Percentiles rank a stretch among this genome's conserved stretches.
Conservation (phyloP, 768 basidiomycete genomes). For the Lanmaoa pseudosensibilis region DNA sequence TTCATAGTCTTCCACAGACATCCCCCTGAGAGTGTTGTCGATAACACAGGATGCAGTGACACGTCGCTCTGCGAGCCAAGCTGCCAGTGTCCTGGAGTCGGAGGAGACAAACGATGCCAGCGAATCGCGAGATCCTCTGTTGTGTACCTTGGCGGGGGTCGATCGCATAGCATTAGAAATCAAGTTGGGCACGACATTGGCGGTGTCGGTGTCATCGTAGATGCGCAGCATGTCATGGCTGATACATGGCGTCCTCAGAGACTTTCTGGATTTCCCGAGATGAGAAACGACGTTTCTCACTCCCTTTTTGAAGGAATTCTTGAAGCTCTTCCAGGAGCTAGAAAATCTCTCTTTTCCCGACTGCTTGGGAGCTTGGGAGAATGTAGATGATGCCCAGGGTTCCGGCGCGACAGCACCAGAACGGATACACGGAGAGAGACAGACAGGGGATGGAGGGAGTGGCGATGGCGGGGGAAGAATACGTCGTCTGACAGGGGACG, state of each 20-base stretch:
- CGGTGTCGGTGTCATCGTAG: slow-evolving; percentile 6
- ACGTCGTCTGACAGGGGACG: slow-evolving; percentile 41
- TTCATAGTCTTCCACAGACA: slow-evolving; percentile 51
- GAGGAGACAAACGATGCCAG: slow-evolving; percentile 33
- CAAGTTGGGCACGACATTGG: neutral
- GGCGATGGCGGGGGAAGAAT: slow-evolving; percentile 41
- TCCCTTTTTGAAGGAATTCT: slow-evolving; percentile 27
- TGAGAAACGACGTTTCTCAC: slow-evolving; percentile 24
- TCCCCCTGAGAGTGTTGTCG: slow-evolving; percentile 28
- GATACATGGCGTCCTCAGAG: slow-evolving; percentile 12
- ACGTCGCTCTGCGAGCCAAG: slow-evolving; percentile 44
- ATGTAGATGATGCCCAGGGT: slow-evolving; percentile 34
- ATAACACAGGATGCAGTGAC: slow-evolving; percentile 29
- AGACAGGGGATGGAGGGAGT: slow-evolving; percentile 33
- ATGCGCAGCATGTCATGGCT: slow-evolving; percentile 7
- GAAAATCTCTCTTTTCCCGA: slow-evolving; percentile 20
- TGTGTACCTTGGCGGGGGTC: slow-evolving; percentile 2
- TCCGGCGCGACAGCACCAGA: slow-evolving; percentile 44
- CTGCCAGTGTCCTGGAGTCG: slow-evolving; percentile 32
- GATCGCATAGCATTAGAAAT: slow-evolving; percentile 5
- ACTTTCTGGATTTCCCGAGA: slow-evolving; percentile 16
- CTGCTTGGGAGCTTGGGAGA: slow-evolving; percentile 19
- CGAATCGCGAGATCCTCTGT: slow-evolving; percentile 22
- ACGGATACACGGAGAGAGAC: slow-evolving; percentile 37
- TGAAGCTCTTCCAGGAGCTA: slow-evolving; percentile 36